Evolutionary conservation across 257 asterid species (phyloP).

Genomic region (Anisodus acutangulus): DNA sequence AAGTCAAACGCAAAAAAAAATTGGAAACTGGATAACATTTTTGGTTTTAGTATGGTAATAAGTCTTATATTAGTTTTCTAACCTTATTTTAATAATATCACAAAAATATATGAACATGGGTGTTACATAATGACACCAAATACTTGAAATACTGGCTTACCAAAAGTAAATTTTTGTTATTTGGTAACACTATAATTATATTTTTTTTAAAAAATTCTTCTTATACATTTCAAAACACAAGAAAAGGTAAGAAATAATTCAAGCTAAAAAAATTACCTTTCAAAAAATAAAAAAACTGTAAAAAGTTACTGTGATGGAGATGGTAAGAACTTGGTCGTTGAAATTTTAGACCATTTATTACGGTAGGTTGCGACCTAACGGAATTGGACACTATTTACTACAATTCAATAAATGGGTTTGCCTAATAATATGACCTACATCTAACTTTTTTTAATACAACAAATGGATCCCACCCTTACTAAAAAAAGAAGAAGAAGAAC

Average conservation of each 20-base stretch:
- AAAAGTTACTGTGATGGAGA: constrained; percentile 2
- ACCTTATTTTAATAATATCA: not conserved
- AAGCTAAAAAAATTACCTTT: too few relatives aligned
- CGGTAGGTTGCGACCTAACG: constrained; percentile 80
- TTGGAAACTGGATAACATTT: not conserved
- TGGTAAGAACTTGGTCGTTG: constrained; percentile 21
- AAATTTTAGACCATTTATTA: constrained; percentile 56
- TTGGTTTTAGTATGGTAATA: not conserved
- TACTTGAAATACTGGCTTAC: not conserved
- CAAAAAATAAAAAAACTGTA: not conserved
- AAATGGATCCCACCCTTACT: constrained; percentile 59
- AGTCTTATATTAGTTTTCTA: not conserved
- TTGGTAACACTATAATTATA: not conserved
- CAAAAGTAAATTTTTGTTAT: not conserved
- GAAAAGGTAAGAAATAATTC: too few relatives aligned
- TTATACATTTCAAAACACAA: too few relatives aligned
- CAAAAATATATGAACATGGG: not conserved
- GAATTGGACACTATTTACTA: constrained; percentile 73
- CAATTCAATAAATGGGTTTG: constrained; percentile 72
- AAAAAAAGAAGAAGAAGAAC: not conserved
- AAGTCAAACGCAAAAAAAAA: not conserved
- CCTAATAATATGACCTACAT: constrained; percentile 73
- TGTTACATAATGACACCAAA: not conserved
- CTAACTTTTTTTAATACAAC: constrained; percentile 61
- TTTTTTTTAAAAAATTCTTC: too few relatives aligned